Base-by-base conservation (phyloP, 257 asterid genomes). In the Petrea volubilis region DNA sequence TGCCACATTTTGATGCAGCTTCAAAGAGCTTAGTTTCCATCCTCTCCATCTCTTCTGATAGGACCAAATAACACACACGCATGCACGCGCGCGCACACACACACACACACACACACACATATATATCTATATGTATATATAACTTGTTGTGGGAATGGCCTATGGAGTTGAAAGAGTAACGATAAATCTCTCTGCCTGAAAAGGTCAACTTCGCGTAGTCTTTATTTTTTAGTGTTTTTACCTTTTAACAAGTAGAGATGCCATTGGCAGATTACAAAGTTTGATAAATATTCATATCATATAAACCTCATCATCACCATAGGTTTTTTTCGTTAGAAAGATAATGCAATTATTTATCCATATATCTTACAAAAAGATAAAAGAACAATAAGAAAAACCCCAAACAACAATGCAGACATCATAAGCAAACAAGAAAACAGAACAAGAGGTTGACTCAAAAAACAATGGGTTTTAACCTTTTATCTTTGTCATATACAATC, bases 1-100 rank as follows among this genome's bases (percentile, higher is more conserved):
- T 27, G 29, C 73, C 46, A 4, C 83, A 82, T 18, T 46, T 47
- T n/a, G 59, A 23, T 56, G 88, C 90, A 21, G 81, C 83, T 40
- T 70, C 73, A 31, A 56, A 74, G 13, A 73, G 68, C 34, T 58
- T 49, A 7, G 10, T 70, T 61, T 77, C 73, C 29, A 69, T 38
- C 2, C 6, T 31, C 52, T 76, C 68, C 80, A 64, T 76, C 43
- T 61, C 49, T n/a, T n/a, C 27, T 55, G 44, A 1, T 5, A 14
- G 10, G 64, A 29, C 14, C 3, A 0, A n/a, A n/a, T 5, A 31
- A 31, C 3, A 31, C 3, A 31, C 3, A 31, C 5, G 36, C 5
- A 31, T 3, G 6, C 5, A 31, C 5, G 6, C 3, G 6, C 3
- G 6, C 3, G 6, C 36, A 2, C 36, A 31, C 3, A 31, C 5